These are phyloP conservation scores for Meyerozyma elateridarum DNA, from an alignment of 1,139 yeast genomes.

Conservation along the genomic window DNA sequence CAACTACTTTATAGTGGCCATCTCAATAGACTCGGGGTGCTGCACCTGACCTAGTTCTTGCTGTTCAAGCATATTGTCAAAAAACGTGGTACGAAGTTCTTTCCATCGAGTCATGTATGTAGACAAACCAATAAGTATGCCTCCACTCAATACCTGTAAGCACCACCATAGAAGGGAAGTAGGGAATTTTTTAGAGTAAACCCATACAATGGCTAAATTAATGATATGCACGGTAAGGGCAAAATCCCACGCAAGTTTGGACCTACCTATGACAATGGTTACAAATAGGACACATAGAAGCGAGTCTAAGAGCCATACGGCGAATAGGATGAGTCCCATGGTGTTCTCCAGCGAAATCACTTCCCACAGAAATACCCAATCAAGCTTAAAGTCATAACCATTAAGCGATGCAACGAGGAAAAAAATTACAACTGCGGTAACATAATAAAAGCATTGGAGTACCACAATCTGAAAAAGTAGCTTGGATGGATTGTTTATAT, in stretches of 20 bases:
- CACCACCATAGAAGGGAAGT: conserved; percentile 78
- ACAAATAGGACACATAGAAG: conserved; percentile 74
- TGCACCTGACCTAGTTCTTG: conserved; percentile 35
- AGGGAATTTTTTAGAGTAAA: conserved; percentile 65
- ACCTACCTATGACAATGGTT: conserved; percentile 83
- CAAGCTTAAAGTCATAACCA: conserved; percentile 58
- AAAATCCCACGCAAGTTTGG: conserved; percentile 93
- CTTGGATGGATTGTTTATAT: conserved; percentile 35
- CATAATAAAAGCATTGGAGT: conserved; percentile 62
- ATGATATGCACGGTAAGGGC: conserved; percentile 85
- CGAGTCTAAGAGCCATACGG: conserved; percentile 78
- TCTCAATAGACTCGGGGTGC: conserved; percentile 10
- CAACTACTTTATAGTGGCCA: conserved; percentile 3
- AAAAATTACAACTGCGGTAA: conserved; percentile 55
- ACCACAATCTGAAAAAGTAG: conserved; percentile 52
- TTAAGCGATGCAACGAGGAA: conserved; percentile 52
- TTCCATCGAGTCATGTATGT: conserved; percentile 87
- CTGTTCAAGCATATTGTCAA: conserved; percentile 67
- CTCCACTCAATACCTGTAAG: conserved; percentile 63
- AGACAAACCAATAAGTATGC: conserved; percentile 70
- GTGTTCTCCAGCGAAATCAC: conserved; percentile 71
- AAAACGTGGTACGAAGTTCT: conserved; percentile 82
- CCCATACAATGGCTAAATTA: conserved; percentile 66
- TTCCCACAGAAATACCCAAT: conserved; percentile 83
- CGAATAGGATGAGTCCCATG: conserved; percentile 67